Conservation (phyloP, 352 stramenopile genomes). For the Globisporangium uncinulatum region DNA sequence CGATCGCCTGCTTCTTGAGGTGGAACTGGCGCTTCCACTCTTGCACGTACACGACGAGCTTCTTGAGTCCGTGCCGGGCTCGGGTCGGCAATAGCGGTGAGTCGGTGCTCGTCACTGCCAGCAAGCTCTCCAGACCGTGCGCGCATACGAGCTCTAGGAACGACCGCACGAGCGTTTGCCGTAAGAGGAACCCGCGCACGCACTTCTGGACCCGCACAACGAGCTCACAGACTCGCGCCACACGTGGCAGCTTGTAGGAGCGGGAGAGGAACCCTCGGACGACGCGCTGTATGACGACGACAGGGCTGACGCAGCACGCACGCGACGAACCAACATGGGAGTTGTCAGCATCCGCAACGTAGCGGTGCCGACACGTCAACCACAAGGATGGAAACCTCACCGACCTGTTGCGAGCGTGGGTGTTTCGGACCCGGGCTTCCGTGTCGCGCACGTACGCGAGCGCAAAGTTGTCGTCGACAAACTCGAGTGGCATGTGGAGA, state of each 20-base stretch:
- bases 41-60: slow-evolving; percentile 44
- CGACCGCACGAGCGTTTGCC: slow-evolving; percentile 31
- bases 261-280: slow-evolving; percentile 52
- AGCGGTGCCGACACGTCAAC: too few species aligned
- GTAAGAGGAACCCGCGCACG: slow-evolving; percentile 59
- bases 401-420: slow-evolving; percentile 39
- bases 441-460: slow-evolving; percentile 28
- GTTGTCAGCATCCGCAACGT: background rate
- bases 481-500: slow-evolving; percentile 37
- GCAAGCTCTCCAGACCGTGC: slow-evolving; percentile 39
- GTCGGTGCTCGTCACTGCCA: slow-evolving; percentile 30
- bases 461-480: slow-evolving; percentile 36
- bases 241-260: slow-evolving; percentile 25
- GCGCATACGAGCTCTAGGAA: slow-evolving; percentile 44
- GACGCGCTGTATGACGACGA: slow-evolving; percentile 27
- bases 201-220: slow-evolving; percentile 50
- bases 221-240: slow-evolving; percentile 36
- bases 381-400: too few species aligned
- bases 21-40: slow-evolving; percentile 51
- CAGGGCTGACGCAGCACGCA: slow-evolving; percentile 14
- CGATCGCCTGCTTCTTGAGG: slow-evolving; percentile 50
- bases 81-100: slow-evolving; percentile 21
- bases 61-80: slow-evolving; percentile 39
- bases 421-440: slow-evolving; percentile 19
- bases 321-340: background rate